Evolutionary conservation across 352 stramenopile species (phyloP).

Genomic region (Blastocystis sp.): DNA sequence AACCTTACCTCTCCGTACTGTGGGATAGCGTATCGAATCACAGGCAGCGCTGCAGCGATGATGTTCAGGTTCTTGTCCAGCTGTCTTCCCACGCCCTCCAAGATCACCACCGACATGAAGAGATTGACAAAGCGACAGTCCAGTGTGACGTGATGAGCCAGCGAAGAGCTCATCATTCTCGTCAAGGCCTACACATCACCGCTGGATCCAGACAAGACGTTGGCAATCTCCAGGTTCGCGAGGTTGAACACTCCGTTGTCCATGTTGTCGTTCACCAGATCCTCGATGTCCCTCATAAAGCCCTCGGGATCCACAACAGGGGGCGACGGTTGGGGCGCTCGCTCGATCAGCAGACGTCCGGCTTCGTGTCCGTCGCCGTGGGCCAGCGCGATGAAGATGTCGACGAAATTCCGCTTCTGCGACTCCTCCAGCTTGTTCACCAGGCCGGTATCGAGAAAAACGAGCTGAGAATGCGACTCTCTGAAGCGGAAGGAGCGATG

Average conservation of each 20-base stretch:
- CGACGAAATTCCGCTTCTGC: conserved; percentile 60
- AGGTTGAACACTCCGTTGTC: conserved; percentile 56
- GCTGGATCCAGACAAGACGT: neutral
- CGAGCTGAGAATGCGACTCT: conserved; percentile 26
- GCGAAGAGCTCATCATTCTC: conserved; percentile 33
- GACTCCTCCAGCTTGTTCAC: conserved; percentile 44
- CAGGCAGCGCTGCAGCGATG: neutral
- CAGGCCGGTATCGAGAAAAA: conserved; percentile 48
- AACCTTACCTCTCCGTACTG: conserved; percentile 33
- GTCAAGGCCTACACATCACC: conserved; percentile 31
- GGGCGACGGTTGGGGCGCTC: conserved; percentile 51
- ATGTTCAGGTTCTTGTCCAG: conserved; percentile 51
- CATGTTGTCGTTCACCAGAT: conserved; percentile 58
- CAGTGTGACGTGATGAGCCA: conserved; percentile 26
- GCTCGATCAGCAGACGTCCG: conserved; percentile 10
- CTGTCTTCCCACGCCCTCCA: conserved; percentile 55
- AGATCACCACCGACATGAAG: conserved; percentile 58
- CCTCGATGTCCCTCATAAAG: conserved; percentile 33
- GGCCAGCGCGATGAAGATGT: conserved; percentile 52
- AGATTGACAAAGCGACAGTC: conserved; percentile 44
- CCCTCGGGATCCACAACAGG: conserved; percentile 52
- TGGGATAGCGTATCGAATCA: conserved; percentile 26
- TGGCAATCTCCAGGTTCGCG: conserved; percentile 27
- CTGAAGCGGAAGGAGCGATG: neutral
- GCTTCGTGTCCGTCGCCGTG: conserved; percentile 21